phyloP scores from a whole-genome alignment of 495 filamentous ascomycete genomes.

The Podospora tetraspora region DNA sequence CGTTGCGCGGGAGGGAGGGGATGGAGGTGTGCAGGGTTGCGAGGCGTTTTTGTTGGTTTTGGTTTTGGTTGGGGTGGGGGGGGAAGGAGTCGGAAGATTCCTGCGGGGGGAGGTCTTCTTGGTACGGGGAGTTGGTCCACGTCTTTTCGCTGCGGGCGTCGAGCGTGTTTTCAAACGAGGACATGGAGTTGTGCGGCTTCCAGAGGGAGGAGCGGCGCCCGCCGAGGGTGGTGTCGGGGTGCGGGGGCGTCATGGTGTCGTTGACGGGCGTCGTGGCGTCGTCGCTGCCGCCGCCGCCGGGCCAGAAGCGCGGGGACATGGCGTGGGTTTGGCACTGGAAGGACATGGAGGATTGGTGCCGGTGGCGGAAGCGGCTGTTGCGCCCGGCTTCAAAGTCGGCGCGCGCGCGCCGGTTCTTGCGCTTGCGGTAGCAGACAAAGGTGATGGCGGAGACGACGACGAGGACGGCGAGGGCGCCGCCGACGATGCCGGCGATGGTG shows the following conservation, averaged over 20 bases:
- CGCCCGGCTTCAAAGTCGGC: slow-evolving; percentile 25
- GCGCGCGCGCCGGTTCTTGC: slow-evolving; percentile 32
- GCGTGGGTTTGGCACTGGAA: slow-evolving; percentile 48
- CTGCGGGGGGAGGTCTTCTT: slow-evolving; percentile 1
- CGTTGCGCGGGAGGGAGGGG: slow-evolving; percentile 17
- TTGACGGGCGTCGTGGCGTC: slow-evolving; percentile 8
- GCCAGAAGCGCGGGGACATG: slow-evolving; percentile 37
- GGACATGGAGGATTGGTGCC: slow-evolving; percentile 38
- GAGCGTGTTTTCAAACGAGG: slow-evolving; percentile 9
- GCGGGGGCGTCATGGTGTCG: slow-evolving; percentile 3
- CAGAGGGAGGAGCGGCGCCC: slow-evolving; percentile 19
- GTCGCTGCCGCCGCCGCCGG: slow-evolving; percentile 15
- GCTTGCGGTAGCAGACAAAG: slow-evolving; percentile 38
- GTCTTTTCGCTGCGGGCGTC: slow-evolving; percentile 10
- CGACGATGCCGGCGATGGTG: slow-evolving; percentile 37
- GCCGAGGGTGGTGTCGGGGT: slow-evolving; percentile 1
- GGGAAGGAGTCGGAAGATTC: neutral
- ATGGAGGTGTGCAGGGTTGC: slow-evolving; percentile 15
- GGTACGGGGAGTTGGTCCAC: slow-evolving; percentile 12
- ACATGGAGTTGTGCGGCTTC: slow-evolving; percentile 15
- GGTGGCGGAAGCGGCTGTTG: slow-evolving; percentile 20
- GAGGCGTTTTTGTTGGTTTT: slow-evolving; percentile 2
- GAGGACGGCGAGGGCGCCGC: slow-evolving; percentile 31
- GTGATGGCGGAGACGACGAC: slow-evolving; percentile 27
- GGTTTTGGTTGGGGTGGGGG: neutral